phyloP scores from a whole-genome alignment of 495 filamentous ascomycete species.

The Neurospora africana region DNA sequence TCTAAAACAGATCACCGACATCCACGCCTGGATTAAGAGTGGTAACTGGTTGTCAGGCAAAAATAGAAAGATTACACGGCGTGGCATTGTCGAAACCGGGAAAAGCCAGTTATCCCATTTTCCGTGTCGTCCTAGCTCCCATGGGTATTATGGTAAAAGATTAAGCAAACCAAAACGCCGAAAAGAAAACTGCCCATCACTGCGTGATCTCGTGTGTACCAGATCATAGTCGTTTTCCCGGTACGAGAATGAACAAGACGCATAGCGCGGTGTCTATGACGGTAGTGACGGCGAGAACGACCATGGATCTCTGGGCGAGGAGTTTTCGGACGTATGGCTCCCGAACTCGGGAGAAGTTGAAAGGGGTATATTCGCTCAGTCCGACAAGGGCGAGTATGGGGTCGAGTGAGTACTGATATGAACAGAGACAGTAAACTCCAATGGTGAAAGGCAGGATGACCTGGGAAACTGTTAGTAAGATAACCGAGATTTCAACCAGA shows the following conservation, averaged over 20 bases:
- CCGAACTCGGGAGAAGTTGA: conserved; percentile 73
- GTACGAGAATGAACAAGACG: conserved; percentile 84
- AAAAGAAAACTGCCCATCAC: neutral
- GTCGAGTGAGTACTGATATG: conserved; percentile 90
- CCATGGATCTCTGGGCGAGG: conserved; percentile 66
- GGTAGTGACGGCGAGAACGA: conserved; percentile 61
- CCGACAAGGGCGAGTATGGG: conserved; percentile 83
- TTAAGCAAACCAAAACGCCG: conserved; percentile 1
- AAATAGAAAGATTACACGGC: neutral
- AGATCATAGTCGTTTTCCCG: conserved; percentile 66
- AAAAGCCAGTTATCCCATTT: neutral
- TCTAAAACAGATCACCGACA: neutral
- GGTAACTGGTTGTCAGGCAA: neutral
- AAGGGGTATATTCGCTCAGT: conserved; percentile 88
- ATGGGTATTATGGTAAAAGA: neutral
- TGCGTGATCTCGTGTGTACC: neutral
- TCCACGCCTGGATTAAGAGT: neutral
- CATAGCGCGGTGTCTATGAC: conserved; percentile 66
- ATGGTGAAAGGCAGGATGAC: conserved; percentile 88
- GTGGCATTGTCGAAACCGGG: neutral
- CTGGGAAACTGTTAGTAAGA: conserved; percentile 35
- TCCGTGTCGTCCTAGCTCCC: neutral
- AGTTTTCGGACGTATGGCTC: conserved; percentile 84
- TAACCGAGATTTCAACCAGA: neutral
- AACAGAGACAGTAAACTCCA: conserved; percentile 75